These are phyloP conservation scores for Pholiota adiposa DNA, from an alignment of 1,284 basidiomycete species.

Conservation along the genomic window DNA sequence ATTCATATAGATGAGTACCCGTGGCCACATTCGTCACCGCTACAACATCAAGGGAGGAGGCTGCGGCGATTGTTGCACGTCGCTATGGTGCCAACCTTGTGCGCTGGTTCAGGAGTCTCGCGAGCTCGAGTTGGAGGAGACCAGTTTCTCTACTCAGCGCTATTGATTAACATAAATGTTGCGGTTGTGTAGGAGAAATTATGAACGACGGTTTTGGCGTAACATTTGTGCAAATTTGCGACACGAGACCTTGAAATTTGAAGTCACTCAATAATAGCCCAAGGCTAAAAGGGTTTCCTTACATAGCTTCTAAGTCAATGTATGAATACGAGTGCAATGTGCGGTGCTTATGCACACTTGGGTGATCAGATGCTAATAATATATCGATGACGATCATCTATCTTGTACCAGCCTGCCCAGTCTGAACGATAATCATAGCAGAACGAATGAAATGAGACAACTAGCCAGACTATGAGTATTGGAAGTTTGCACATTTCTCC, in stretches of 20 bases:
- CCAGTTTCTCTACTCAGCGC: slow-evolving; percentile 35
- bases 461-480: neutral
- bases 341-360: too few species aligned
- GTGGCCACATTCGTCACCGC: slow-evolving; percentile 43
- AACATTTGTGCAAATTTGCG: neutral
- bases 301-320: too few species aligned
- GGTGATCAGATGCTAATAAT: too few species aligned
- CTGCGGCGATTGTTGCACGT: slow-evolving; percentile 42
- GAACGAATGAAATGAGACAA: neutral
- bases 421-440: neutral
- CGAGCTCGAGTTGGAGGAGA: slow-evolving; percentile 54
- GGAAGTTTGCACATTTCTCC: neutral
- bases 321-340: too few species aligned
- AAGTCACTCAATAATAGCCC: too few species aligned
- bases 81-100: slow-evolving; percentile 52
- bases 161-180: slow-evolving; percentile 9
- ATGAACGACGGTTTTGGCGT: slow-evolving; percentile 1
- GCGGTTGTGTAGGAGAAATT: slow-evolving; percentile 3
- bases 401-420: neutral
- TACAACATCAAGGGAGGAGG: slow-evolving; percentile 48
- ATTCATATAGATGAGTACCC: slow-evolving; percentile 39
- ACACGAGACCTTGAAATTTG: too few species aligned
- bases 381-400: too few species aligned
- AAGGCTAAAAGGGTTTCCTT: too few species aligned
- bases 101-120: slow-evolving; percentile 50